phyloP scores from a whole-genome alignment of 257 asterid genomes.

The Nicotiana tomentosiformis region DNA sequence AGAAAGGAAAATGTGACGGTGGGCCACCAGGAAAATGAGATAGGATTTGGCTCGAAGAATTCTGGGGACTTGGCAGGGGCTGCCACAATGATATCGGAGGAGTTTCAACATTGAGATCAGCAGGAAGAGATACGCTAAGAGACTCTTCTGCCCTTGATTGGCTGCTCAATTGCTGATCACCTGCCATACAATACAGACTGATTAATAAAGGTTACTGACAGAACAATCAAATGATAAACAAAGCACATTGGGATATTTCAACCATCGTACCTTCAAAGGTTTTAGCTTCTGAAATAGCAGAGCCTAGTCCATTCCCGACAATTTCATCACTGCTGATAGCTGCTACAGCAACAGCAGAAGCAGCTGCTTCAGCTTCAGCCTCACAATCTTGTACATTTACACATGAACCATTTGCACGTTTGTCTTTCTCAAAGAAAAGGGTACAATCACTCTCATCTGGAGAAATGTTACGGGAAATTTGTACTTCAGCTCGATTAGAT shows the following conservation, averaged over 20 bases:
- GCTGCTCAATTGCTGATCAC: constrained; percentile 48
- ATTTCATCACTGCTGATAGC: constrained; percentile 76
- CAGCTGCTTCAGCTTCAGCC: constrained; percentile 96
- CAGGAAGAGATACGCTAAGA: constrained; percentile 88
- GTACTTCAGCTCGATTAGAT: constrained; percentile 65
- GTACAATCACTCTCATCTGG: constrained; percentile 45
- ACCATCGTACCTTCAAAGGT: constrained; percentile 35
- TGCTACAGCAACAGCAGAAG: constrained; percentile 93
- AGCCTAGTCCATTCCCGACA: constrained; percentile 45
- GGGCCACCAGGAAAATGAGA: constrained; percentile 88
- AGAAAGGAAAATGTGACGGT: constrained; percentile 83
- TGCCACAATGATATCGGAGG: constrained; percentile 92
- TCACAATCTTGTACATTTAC: constrained; percentile 59
- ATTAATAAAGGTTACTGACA: constrained; percentile 12
- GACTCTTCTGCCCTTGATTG: constrained; percentile 71
- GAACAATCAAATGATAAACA: neutral
- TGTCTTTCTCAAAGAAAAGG: constrained; percentile 62
- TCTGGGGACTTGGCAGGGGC: constrained; percentile 75
- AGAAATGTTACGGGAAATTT: constrained; percentile 49
- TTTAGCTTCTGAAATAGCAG: constrained; percentile 43
- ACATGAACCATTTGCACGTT: constrained; percentile 44
- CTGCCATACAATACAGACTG: constrained; percentile 21
- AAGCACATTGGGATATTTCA: constrained; percentile 25
- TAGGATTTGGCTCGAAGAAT: constrained; percentile 63
- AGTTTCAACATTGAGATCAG: constrained; percentile 90